Base-by-base conservation (phyloP, 2,329 filamentous ascomycete genomes). In the Westerdykella sp. region DNA sequence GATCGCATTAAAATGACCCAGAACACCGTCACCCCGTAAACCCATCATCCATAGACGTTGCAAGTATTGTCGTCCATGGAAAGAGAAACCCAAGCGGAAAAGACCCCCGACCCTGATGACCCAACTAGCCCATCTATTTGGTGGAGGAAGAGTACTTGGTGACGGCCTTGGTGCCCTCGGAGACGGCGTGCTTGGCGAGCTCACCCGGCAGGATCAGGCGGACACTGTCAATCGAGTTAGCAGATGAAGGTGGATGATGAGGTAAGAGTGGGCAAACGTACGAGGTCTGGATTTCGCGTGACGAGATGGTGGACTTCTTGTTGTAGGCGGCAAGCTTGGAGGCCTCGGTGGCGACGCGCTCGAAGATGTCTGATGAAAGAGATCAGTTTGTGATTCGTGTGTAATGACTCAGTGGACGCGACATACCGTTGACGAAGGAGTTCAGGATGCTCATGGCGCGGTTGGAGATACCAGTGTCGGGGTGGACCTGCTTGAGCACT, bases 271-370 rank as follows among this genome's bases (percentile, higher is more conserved):
- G 15, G 4, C 42, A 35, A 47, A 74, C 79, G 56, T 73, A 83
- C 73, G 93, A 96, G 62, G 93, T 98, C 81, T 98, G 93, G 69
- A 98, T 98, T 78, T 98, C 93, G 68, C 93, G 86, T 59, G 93
- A 97, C 42, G 91, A 97, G 76, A 98, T 98, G 70, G 93, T 98
- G 40, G 91, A 97, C 82, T 98, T 98, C 86, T 97, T 98, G 85
- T 98, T 98, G 81, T 98, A 98, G 54, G 93, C 93, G 60, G 93
- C 93, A 50, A 98, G 85, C 85, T 98, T 98, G 70, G 88, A 95
- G 41, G 93, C 93, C 76, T 98, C 93, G 47, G 93, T 96, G 55
- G 93, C 93, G 61, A 98, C 91, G 63, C 93, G 90, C 84, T 98
- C 93, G 72, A 98, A 98, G 71, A 98, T 98, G 67, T 98, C 89